A percentile compares a stretch with the other conserved stretches of the same genome.
These are phyloP conservation scores for Camelina sativa DNA, from an alignment of 345 rosid genomes.

Conservation along the genomic window DNA sequence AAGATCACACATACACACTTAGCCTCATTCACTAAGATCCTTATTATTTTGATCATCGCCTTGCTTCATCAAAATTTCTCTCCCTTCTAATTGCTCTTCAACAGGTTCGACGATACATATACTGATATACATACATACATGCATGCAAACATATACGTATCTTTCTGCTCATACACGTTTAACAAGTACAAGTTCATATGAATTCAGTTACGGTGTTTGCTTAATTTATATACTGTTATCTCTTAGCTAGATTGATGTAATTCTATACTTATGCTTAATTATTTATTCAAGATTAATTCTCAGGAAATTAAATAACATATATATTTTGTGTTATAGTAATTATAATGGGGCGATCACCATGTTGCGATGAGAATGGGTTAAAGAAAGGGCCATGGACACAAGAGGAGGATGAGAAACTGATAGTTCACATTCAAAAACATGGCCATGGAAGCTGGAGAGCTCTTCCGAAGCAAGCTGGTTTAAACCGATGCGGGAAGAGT, in stretches of 20 bases:
- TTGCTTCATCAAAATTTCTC: slow-evolving; percentile 22
- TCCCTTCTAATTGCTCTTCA: slow-evolving; percentile 30
- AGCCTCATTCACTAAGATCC: slow-evolving; percentile 30
- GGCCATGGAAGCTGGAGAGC: slow-evolving; percentile 90
- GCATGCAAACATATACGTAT: background rate
- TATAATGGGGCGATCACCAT: slow-evolving; percentile 49
- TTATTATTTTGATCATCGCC: background rate
- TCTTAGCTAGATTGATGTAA: slow-evolving; percentile 4
- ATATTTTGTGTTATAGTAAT: no score
- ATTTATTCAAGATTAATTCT: background rate
- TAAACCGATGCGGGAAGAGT: slow-evolving; percentile 84
- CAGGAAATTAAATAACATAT: no score
- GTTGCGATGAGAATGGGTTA: slow-evolving; percentile 54
- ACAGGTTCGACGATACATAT: slow-evolving; percentile 30
- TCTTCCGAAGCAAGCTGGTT: slow-evolving; percentile 71
- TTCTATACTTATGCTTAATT: background rate
- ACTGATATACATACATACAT: background rate
- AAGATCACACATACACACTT: slow-evolving; percentile 13
- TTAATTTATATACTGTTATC: background rate
- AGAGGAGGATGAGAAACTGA: slow-evolving; percentile 65
- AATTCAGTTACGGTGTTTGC: background rate
- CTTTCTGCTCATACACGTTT: slow-evolving; percentile 18
- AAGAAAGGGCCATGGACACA: slow-evolving; percentile 88
- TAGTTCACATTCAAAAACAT: slow-evolving; percentile 55
- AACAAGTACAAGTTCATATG: background rate